Percentiles rank a stretch among this genome's conserved stretches.
These are phyloP conservation scores for Chenopodium suecicum DNA, from an alignment of 148 eudicot genomes.

Conservation along the genomic window DNA sequence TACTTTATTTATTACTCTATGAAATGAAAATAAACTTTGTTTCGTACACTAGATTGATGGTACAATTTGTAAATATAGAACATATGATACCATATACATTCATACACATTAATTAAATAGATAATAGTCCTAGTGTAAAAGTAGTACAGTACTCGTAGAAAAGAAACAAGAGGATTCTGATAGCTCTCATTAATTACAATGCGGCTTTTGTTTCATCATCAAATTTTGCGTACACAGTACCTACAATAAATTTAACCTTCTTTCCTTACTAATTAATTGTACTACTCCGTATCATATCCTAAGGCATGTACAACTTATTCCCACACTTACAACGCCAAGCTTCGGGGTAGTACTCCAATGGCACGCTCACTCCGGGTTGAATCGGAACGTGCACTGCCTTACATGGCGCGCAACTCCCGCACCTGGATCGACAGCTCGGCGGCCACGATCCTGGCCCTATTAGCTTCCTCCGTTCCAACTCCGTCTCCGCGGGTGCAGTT, in stretches of 20 bases:
- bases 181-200: slow-evolving; percentile 23
- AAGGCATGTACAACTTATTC: slow-evolving; percentile 70
- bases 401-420: slow-evolving; percentile 72
- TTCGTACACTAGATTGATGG: neutral
- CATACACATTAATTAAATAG: neutral
- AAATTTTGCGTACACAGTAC: slow-evolving; percentile 11
- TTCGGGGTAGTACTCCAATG: slow-evolving; percentile 82
- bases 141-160: neutral
- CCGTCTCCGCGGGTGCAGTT: neutral
- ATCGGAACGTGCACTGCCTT: slow-evolving; percentile 64
- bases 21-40: neutral
- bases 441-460: slow-evolving; percentile 72
- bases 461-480: slow-evolving; percentile 24
- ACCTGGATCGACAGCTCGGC: slow-evolving; percentile 67
- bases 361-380: slow-evolving; percentile 55
- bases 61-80: too few relatives aligned
- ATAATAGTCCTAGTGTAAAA: neutral
- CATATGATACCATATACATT: neutral
- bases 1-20: too few relatives aligned
- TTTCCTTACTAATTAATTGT: neutral
- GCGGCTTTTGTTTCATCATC: slow-evolving; percentile 18
- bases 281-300: neutral
- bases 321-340: slow-evolving; percentile 94
- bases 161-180: neutral
- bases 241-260: slow-evolving; percentile 12